Evolutionary conservation across 2,329 filamentous ascomycete species (phyloP), one percentile per base, ranked within the genome.

Genomic region (Penicillium psychrosexuale): DNA sequence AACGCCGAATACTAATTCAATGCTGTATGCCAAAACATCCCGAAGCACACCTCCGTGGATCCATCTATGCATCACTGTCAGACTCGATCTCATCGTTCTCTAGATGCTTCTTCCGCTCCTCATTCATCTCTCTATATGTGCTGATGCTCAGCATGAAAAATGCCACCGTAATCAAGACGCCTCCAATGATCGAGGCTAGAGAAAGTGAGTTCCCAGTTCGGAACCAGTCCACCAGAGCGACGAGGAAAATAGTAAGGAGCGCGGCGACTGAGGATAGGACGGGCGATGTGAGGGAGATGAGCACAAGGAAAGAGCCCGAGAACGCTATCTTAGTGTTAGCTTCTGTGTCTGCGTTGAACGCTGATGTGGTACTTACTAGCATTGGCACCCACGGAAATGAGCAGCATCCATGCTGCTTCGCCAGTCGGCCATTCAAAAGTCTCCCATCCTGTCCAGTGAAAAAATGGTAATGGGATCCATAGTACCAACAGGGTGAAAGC

Each of bases 241-340:
- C 94, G 57, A 97, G 84, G 80, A 99, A 97, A 62, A 99, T 99
- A 22, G 94, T 99, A 44, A 99, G 80, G 7, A 99, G 83, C 2
- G 93, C 91, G 0, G 94, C 94, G 11, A 99, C 94, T 17, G 89
- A 95, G 55, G 88, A 93, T 5, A 99, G 80, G 3, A 99, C 94
- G 0, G 94, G 94, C 17, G 88, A 93, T 0, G 94, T 99, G 28
- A 99, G 81, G 15, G 87, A 91, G 68, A 99, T 97, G 50, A 99
- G 82, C 33, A 96, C 89, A 8, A 97, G 81, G 78, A 97, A 97
- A 19, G 87, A 90, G 24, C 94, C 94, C 11, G 91, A 94, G 71
- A 99, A 99, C 0, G 85, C 81, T 80, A 51, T 13, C 30, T 8
- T 46, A 39, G 34, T 13, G 47, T 60, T 57, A 59, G 55, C 8